These are phyloP conservation scores for Gamsiella multidivaricata DNA, from an alignment of 192 early-diverging fungal species.

Conservation along the genomic window DNA sequence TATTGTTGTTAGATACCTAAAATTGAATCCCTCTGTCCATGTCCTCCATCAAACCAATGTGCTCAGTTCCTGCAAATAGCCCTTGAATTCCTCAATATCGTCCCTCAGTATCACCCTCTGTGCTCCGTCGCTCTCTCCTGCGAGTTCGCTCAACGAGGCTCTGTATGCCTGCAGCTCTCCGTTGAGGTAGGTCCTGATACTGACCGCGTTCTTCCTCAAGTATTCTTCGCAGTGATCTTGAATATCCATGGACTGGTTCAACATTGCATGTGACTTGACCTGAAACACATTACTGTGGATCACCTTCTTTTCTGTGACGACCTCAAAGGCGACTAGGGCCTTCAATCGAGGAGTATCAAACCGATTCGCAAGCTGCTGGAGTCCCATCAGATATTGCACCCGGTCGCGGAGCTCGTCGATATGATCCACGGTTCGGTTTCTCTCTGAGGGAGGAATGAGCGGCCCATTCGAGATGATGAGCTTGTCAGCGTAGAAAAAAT, in stretches of 20 bases:
- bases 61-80: neutral
- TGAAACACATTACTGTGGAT: slow-evolving; percentile 26
- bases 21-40: neutral
- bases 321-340: slow-evolving; percentile 6
- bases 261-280: neutral
- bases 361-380: neutral
- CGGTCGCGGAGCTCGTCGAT: neutral
- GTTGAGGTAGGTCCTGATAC: neutral
- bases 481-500: slow-evolving; percentile 18
- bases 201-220: neutral
- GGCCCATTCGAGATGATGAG: slow-evolving; percentile 10
- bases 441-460: neutral
- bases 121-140: neutral
- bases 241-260: neutral
- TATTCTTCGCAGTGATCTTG: slow-evolving; percentile 15
- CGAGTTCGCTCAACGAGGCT: neutral
- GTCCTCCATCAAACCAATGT: neutral
- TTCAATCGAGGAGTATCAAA: slow-evolving; percentile 10
- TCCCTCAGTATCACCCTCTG: neutral
- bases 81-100: neutral
- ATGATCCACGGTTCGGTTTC: neutral
- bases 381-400: slow-evolving; percentile 15
- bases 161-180: neutral
- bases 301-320: neutral
- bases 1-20: no score